These are phyloP conservation scores for Zopfia rhizophila DNA, from an alignment of 2,329 filamentous ascomycete genomes.

Conservation along the genomic window DNA sequence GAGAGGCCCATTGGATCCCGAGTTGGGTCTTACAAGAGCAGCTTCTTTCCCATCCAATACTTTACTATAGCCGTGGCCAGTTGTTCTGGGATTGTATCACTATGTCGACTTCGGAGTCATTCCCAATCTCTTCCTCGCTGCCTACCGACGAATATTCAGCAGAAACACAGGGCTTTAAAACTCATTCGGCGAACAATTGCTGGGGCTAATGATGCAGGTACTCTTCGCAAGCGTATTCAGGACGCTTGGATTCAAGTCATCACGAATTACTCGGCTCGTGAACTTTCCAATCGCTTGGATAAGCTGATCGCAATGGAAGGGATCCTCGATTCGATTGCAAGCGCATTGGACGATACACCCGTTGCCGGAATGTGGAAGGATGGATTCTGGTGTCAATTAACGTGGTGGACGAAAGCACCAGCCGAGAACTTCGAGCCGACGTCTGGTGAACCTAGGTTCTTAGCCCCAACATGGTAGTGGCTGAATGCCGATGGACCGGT, in stretches of 20 bases:
- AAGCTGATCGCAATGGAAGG: constrained; percentile 11
- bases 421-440: neutral
- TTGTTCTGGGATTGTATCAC: constrained; percentile 19
- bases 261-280: neutral
- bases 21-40: too few relatives aligned
- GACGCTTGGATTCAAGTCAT: neutral
- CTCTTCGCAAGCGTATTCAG: constrained; percentile 1
- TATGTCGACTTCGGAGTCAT: constrained; percentile 20
- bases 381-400: constrained; percentile 15
- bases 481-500: constrained; percentile 3
- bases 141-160: constrained; percentile 12
- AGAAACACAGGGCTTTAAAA: constrained; percentile 20
- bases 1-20: too few relatives aligned
- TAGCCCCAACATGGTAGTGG: constrained; percentile 20
- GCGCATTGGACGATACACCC: constrained; percentile 3
- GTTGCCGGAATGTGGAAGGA: constrained; percentile 19
- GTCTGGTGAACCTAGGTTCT: neutral
- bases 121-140: constrained; percentile 18
- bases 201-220: neutral
- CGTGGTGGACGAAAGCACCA: constrained; percentile 11
- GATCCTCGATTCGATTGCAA: constrained; percentile 6
- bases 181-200: constrained; percentile 13
- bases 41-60: too few relatives aligned
- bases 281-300: neutral
- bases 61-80: too few relatives aligned